Base-by-base conservation (phyloP, 2,329 filamentous ascomycete genomes). In the Bimuria novae-zelandiae region DNA sequence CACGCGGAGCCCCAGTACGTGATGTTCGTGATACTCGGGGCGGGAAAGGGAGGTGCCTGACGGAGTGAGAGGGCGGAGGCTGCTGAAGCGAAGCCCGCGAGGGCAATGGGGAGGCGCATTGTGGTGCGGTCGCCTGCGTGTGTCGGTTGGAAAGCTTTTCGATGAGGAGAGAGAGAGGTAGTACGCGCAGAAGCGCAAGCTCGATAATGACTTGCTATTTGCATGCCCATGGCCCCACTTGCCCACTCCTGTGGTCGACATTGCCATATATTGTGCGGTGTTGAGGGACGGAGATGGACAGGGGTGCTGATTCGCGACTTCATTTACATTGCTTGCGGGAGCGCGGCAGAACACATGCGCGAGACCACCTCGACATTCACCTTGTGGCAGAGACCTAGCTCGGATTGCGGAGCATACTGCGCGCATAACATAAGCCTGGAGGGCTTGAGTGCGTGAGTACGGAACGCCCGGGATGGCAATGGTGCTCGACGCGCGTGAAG, bases 261-360 rank as follows among this genome's bases (percentile, higher is more conserved):
- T 48, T 59, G 56, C 56, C 54, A 49, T 48, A 54, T 52, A 52
- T 56, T 53, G 25, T 42, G 37, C 25, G 5, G 23, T 12, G 35
- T 36, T 19, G 29, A 36, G 29, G 6, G 19, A 35, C 21, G 39
- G 30, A 51, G 8, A 21, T 36, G 40, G 47, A 47, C 53, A 44
- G 44, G 54, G 56, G 48, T 52, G 48, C 32, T 56, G 56, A 59
- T 59, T 54, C 56, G 56, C 48, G 56, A 59, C 32, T 56, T 59
- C 56, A 59, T 59, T 56, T 56, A 27, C 23, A 27, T 16, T 47
- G 8, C 7, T 32, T 44, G 23, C 39, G 23, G 41, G 40, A 42
- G 51, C 23, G 16, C 48, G 56, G 56, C 29, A 50, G 50, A 59
- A 50, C 52, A 51, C 46, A 49, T 42, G 42, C 43, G 50, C 10